Evolutionary conservation across 2,329 filamentous ascomycete genomes (phyloP), one percentile per base, ranked within the genome.

Genomic region (Hymenoscyphus salicellus): DNA sequence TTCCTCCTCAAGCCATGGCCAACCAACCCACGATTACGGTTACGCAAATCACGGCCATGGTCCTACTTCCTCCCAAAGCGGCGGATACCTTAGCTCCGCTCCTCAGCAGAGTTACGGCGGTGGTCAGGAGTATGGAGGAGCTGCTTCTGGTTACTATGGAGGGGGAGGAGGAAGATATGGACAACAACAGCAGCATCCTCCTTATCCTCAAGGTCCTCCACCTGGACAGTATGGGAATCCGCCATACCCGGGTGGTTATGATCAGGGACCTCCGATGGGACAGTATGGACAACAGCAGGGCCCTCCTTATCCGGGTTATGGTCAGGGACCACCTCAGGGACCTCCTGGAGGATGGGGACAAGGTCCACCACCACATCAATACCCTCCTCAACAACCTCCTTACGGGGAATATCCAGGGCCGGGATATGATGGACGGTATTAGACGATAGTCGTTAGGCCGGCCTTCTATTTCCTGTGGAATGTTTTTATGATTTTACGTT

Each of bases 1-100:
- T 10, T 68, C 69, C 28, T 71, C 73, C 4, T 67, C 72, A 17
- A 70, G 73, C 3, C 66, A 71, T n/a, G 63, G 28, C 20, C 23
- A 26, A 10, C 65, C 70, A 20, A 67, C 68, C 20, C 70, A 72
- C 36, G 64, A 69, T 26, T 75, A 72, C 38, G 71, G 71, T 2
- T 72, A 73, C 57, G 65, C 72, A 55, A 71, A 72, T 20, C 14
- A 49, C n/a, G 59, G 56, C 2, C 10, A 52, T 23, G 69, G 68
- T n/a, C 70, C 69, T 10, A 66, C 61, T 10, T 71, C 71, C 16
- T 68, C 69, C 33, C 64, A 63, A 26, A 32, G n/a, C 23, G 68
- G 68, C 49, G 68, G 68, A 1, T 72, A 75, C 65, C 65, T 72
- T 20, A 66, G 62, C 59, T 66, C 70, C 17, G 67, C 63, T 16